phyloP scores from a whole-genome alignment of 2,329 filamentous ascomycete genomes.

The Xenosphaeropsis pyriputrescens region DNA sequence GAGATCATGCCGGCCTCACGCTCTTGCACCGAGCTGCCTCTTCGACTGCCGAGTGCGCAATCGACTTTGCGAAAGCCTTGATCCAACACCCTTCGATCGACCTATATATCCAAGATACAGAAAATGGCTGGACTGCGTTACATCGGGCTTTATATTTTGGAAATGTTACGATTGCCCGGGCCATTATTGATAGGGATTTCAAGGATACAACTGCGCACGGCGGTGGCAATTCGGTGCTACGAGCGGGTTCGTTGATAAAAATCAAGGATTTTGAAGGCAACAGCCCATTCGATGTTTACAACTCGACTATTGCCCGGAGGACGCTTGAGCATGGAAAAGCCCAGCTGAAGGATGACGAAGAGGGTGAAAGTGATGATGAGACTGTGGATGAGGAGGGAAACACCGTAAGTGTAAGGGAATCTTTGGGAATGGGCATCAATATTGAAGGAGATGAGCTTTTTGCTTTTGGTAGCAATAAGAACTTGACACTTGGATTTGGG shows the following conservation, averaged over 20 bases:
- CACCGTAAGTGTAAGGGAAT: background rate
- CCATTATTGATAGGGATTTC: conserved; percentile 65
- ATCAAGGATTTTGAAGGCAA: conserved; percentile 93
- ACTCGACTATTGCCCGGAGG: conserved; percentile 70
- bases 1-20: conserved; percentile 69
- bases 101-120: conserved; percentile 71
- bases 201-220: conserved; percentile 42
- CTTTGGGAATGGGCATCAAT: background rate
- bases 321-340: conserved; percentile 30
- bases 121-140: conserved; percentile 92
- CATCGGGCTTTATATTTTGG: conserved; percentile 84
- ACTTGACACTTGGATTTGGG: conserved; percentile 82
- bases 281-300: conserved; percentile 87
- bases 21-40: conserved; percentile 75
- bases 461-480: conserved; percentile 93
- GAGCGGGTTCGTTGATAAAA: conserved; percentile 68
- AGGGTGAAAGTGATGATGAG: conserved; percentile 31
- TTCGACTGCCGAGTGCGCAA: conserved; percentile 52
- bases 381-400: background rate
- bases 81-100: conserved; percentile 74
- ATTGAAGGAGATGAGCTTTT: conserved; percentile 72
- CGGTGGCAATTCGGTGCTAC: conserved; percentile 38
- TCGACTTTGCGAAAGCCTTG: conserved; percentile 63
- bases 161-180: conserved; percentile 72
- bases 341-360: conserved; percentile 30